Conservation (phyloP, 495 filamentous ascomycete species). For the Aspergillus kassunensis region DNA sequence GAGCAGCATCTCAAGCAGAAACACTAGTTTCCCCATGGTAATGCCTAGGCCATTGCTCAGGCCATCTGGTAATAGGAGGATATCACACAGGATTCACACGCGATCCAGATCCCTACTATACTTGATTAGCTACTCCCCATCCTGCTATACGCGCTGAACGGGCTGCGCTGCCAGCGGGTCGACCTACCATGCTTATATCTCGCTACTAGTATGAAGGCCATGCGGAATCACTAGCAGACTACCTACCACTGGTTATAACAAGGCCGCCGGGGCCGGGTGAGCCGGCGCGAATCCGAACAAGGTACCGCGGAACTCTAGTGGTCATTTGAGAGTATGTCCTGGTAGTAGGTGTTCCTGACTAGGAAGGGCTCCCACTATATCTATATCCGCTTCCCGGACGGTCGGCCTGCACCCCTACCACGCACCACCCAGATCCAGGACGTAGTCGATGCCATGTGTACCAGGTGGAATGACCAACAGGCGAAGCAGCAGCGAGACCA, state of each 20-base stretch:
- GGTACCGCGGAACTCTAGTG: neutral
- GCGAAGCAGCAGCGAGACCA: neutral
- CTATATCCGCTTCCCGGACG: constrained; percentile 1
- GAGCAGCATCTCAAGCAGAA: neutral
- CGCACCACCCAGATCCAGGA: neutral
- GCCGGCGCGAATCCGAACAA: neutral
- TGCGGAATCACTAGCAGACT: neutral
- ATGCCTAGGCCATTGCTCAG: neutral
- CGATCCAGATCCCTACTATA: neutral
- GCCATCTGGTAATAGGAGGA: neutral
- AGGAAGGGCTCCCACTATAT: neutral
- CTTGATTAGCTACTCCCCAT: neutral
- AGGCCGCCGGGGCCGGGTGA: neutral
- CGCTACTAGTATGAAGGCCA: neutral
- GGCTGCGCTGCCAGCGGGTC: neutral
- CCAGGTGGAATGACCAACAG: neutral
- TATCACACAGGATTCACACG: neutral
- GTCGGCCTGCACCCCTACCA: neutral
- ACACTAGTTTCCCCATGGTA: neutral
- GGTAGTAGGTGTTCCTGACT: neutral
- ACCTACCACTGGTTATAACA: neutral
- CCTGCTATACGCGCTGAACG: neutral
- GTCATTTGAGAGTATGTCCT: neutral
- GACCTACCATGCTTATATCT: neutral
- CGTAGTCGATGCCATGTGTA: neutral